Evolutionary conservation across 169 alveolate genomes (phyloP).

Genomic region (Plasmodium gaboni): DNA sequence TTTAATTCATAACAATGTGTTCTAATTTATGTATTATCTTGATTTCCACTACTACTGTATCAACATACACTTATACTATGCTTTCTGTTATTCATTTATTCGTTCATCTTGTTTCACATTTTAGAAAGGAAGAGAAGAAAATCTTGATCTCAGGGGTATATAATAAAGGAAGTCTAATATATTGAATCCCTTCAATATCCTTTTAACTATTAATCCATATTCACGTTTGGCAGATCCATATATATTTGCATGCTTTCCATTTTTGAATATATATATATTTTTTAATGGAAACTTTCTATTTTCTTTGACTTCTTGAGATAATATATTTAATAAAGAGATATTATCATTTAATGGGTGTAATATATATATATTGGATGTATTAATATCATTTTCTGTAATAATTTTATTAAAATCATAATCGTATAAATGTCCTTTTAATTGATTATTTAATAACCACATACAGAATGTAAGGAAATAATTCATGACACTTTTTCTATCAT

Average conservation of each 20-base stretch:
- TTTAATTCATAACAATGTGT: too few relatives aligned
- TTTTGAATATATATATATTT: constrained; percentile 66
- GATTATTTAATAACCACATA: constrained; percentile 73
- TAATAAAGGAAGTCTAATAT: constrained; percentile 53
- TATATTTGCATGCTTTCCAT: constrained; percentile 66
- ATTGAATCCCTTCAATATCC: constrained; percentile 66
- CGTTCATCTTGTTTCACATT: not conserved
- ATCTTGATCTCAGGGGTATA: constrained; percentile 52
- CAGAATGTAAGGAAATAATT: constrained; percentile 55
- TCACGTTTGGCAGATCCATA: constrained; percentile 45
- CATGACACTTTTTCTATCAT: constrained; percentile 35
- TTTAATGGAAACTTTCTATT: constrained; percentile 35
- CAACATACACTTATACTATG: too few relatives aligned
- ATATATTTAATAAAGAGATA: constrained; percentile 43
- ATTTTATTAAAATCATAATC: constrained; percentile 64
- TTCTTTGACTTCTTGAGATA: constrained; percentile 55
- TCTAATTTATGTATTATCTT: too few relatives aligned
- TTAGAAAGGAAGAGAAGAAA: constrained; percentile 31
- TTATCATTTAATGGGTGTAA: constrained; percentile 56
- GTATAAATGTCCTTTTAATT: constrained; percentile 69
- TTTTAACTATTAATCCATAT: constrained; percentile 35
- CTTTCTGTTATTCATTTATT: too few relatives aligned
- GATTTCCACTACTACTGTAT: too few relatives aligned
- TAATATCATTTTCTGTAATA: constrained; percentile 50
- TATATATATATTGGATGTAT: constrained; percentile 64